phyloP scores from a whole-genome alignment of 306 rosid genomes.

The Urtica urens region DNA sequence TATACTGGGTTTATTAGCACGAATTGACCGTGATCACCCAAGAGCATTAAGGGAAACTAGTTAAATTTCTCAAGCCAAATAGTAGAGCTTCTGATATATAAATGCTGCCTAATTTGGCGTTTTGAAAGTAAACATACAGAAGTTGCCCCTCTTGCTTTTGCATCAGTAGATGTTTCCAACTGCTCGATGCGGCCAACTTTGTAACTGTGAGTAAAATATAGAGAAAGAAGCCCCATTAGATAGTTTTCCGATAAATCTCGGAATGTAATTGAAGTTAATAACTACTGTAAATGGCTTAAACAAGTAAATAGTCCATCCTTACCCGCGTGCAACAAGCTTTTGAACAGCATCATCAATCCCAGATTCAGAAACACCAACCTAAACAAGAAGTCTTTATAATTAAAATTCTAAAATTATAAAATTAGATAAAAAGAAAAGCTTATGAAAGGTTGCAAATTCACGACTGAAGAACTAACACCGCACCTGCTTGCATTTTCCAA shows the following conservation, averaged over 20 bases:
- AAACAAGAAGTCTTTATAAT: constrained; percentile 5
- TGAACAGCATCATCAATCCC: constrained; percentile 94
- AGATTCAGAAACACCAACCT: constrained; percentile 98
- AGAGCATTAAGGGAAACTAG: background rate
- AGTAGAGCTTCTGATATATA: background rate
- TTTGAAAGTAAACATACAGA: constrained; percentile 56
- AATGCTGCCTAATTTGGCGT: constrained; percentile 4
- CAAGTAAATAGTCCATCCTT: constrained; percentile 24
- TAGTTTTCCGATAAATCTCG: background rate
- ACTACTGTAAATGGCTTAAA: too few relatives aligned
- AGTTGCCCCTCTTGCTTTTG: constrained; percentile 67
- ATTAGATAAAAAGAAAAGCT: background rate
- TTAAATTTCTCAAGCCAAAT: background rate
- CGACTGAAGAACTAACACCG: constrained; percentile 6
- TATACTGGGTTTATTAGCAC: too few relatives aligned
- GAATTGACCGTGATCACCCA: background rate
- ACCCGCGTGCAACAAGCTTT: constrained; percentile 93
- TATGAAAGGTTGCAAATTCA: background rate
- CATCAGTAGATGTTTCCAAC: constrained; percentile 72
- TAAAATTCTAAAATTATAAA: too few relatives aligned
- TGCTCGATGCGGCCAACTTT: constrained; percentile 98
- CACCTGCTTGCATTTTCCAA: constrained; percentile 98
- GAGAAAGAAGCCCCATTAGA: background rate
- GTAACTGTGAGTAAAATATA: constrained; percentile 34
- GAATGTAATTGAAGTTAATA: too few relatives aligned